Base-by-base conservation (phyloP, 352 stramenopile species). In the Phytophthora vignae region DNA sequence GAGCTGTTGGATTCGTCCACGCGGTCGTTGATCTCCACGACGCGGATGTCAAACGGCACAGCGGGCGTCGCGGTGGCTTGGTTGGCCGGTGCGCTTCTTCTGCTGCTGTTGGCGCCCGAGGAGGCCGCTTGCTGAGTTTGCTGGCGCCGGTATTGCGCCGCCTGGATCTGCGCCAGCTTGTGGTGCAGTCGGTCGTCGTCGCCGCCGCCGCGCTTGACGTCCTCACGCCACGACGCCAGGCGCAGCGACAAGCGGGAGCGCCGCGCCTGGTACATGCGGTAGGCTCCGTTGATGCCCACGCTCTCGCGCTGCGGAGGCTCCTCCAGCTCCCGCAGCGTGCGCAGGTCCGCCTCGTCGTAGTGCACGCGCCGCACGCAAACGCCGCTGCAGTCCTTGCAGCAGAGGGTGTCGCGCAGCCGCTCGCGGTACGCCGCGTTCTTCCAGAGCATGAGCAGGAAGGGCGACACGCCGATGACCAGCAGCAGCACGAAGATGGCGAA, bases 211-310 rank as follows among this genome's bases (percentile, higher is more conserved):
- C 61, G 73, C 58, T 85, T 84, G 33, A 91, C 69, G 67, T 93
- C 85, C 48, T 93, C 82, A n/a, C 84, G 82, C 85, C 85, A 93
- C 1, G 80, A 81, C 6, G 76, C 80, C 14, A 93, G 67, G 4
- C 78, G 82, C 57, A 93, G 63, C 42, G 85, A 81, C 46, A 87
- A 71, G 17, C 81, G 72, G 31, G 78, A 82, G 44, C 75, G 79
- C 5, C 81, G 71, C 42, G 79, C 71, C 66, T 89, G 81, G 64
- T 87, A 87, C 69, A 83, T 77, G 46, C 81, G 81, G 56, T 89
- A 89, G 44, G 81, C 79, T 48, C 81, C 81, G 52, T 81, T 89
- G 60, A 89, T 85, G 52, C 81, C 81, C 46, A 77, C 68, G n/a
- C 62, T 78, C 12, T 79, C 74, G 11, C 73, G 72, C 25, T 82